phyloP scores from a whole-genome alignment of 352 stramenopile genomes.

The Globisporangium rhizosaccharum region DNA sequence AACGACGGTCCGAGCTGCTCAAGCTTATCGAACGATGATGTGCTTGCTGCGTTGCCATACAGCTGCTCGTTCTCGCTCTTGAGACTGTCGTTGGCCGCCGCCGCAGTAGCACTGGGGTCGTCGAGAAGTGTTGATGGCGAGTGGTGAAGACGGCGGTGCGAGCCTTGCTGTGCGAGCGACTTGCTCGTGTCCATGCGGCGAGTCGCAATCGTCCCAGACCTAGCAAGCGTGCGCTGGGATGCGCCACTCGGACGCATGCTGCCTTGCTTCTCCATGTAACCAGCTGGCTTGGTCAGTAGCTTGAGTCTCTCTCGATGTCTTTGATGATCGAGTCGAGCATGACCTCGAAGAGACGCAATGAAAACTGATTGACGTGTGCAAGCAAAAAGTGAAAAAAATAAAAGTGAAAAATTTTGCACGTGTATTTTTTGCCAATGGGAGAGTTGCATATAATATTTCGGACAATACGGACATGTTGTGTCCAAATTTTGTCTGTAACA shows the following conservation, averaged over 20 bases:
- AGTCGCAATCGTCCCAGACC: neutral
- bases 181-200: conserved; percentile 1
- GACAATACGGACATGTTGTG: too few species aligned
- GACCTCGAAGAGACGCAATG: too few species aligned
- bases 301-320: too few species aligned
- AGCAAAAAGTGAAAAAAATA: too few species aligned
- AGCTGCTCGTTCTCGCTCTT: neutral
- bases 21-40: conserved; percentile 29
- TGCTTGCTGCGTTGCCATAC: neutral
- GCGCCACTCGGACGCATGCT: conserved; percentile 1
- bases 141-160: neutral
- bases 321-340: too few species aligned
- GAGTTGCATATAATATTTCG: too few species aligned
- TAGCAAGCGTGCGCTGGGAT: conserved; percentile 6
- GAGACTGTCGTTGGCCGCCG: neutral
- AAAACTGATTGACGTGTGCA: too few species aligned
- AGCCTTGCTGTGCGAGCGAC: conserved; percentile 6
- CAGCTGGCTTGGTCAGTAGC: neutral
- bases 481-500: too few species aligned
- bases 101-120: neutral
- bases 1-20: conserved; percentile 46
- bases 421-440: too few species aligned
- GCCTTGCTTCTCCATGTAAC: conserved; percentile 7
- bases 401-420: too few species aligned
- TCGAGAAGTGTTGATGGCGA: neutral